Evolutionary conservation across 2,329 filamentous ascomycete species (phyloP).

Genomic region (Lithohypha guttulata): DNA sequence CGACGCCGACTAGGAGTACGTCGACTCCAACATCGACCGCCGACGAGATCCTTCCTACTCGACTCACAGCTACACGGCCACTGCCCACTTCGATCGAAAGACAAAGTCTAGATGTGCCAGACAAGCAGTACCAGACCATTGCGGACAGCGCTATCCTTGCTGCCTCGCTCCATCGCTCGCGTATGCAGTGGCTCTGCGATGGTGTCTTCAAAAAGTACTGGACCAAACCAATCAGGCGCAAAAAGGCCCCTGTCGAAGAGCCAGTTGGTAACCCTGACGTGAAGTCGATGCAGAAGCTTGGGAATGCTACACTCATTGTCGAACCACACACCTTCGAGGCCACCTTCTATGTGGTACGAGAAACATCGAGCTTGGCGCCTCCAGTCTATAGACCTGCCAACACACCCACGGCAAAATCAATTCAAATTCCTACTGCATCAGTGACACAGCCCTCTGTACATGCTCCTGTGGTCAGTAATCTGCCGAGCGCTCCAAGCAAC

Average conservation of each 20-base stretch:
- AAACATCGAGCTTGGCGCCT: slow-evolving; percentile 31
- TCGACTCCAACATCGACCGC: slow-evolving; percentile 24
- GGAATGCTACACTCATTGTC: slow-evolving; percentile 48
- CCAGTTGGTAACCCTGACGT: slow-evolving; percentile 39
- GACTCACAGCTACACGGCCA: slow-evolving; percentile 41
- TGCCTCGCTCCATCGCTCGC: slow-evolving; percentile 48
- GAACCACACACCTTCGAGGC: slow-evolving; percentile 55
- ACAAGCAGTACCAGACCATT: slow-evolving; percentile 48
- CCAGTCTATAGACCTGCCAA: slow-evolving; percentile 17
- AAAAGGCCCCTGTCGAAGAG: slow-evolving; percentile 37
- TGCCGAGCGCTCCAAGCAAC: slow-evolving; percentile 29
- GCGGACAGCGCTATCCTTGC: slow-evolving; percentile 49
- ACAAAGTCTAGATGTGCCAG: slow-evolving; percentile 39
- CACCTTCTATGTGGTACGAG: slow-evolving; percentile 45
- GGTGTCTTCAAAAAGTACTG: slow-evolving; percentile 48
- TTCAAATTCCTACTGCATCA: slow-evolving; percentile 6
- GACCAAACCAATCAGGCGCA: slow-evolving; percentile 45
- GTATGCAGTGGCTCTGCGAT: slow-evolving; percentile 45
- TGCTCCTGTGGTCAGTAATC: slow-evolving; percentile 17
- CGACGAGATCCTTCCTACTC: slow-evolving; percentile 40
- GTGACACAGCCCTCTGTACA: neutral
- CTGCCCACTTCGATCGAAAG: slow-evolving; percentile 44
- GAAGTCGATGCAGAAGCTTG: slow-evolving; percentile 45
- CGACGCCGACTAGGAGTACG: slow-evolving; percentile 24
- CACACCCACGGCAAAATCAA: slow-evolving; percentile 16